Base-by-base conservation (phyloP, 2,329 filamentous ascomycete genomes). In the Fusarium xyrophilum region DNA sequence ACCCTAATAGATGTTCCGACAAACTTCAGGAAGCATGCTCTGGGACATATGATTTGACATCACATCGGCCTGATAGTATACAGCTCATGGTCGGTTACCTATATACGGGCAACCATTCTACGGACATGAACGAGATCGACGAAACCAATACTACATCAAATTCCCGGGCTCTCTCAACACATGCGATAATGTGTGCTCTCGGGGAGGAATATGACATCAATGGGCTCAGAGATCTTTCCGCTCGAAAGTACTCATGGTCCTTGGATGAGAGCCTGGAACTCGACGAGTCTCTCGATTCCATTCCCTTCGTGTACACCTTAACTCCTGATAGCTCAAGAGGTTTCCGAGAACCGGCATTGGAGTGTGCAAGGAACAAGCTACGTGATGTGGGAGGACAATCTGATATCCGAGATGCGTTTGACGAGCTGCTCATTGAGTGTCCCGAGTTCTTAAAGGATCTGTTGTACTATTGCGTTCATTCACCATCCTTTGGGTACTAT, bases 151-250 rank as follows among this genome's bases (percentile, higher is more conserved):
- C 10, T 23, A 0, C 33, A 3, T 8, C n/a, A 2, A 7, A 2
- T 1, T 36, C 55, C 3, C 8, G 39, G 2, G 0, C 40, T 2
- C 62, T 71, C 11, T 57, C 47, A 0, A 38, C 42, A 12, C 58
- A 71, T 17, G 56, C 47, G 1, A 23, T 51, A 3, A 62, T 71
- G 59, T 58, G 61, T 30, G 30, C 58, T 7, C 9, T 71, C 2
- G 68, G 62, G 3, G 65, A 71, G 8, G 60, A 65, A 21, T 71
- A 69, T 21, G 51, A 69, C 7, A 60, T 71, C 7, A 11, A 53
- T 27, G 68, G 51, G 0, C 59, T 71, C 5, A 7, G 36, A 17
- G 25, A 23, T 2, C 14, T 69, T 9, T 54, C 68, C 1, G n/a
- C 44, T 1, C 27, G 43, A 11, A 67, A 67, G 21, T 71, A 71